Percentiles rank a stretch among this genome's conserved stretches.
These are phyloP conservation scores for Ampelomyces quisqualis DNA, from an alignment of 2,329 filamentous ascomycete species.

Conservation along the genomic window DNA sequence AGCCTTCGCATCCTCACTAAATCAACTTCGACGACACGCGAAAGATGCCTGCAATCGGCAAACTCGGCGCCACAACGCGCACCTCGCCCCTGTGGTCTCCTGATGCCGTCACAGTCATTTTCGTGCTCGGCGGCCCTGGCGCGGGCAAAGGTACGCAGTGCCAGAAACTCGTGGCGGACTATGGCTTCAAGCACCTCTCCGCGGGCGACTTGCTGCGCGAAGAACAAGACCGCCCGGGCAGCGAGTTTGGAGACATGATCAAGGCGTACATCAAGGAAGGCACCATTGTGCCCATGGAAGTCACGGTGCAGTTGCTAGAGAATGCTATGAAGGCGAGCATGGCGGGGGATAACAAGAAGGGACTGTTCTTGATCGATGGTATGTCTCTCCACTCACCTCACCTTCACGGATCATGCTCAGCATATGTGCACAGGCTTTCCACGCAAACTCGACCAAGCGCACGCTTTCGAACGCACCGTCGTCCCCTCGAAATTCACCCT, in stretches of 20 bases:
- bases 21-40: conserved; percentile 2
- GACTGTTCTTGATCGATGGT: conserved; percentile 73
- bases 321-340: conserved; percentile 83
- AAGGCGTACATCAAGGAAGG: conserved; percentile 91
- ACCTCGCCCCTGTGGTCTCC: conserved; percentile 70
- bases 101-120: conserved; percentile 82
- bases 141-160: conserved; percentile 98
- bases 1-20: conserved; percentile 32
- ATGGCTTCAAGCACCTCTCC: conserved; percentile 89
- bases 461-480: conserved; percentile 88
- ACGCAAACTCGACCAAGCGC: conserved; percentile 93
- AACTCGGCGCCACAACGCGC: conserved; percentile 49
- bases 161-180: conserved; percentile 79
- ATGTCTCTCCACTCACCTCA: conserved; percentile 4
- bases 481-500: conserved; percentile 81
- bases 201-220: conserved; percentile 91
- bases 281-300: conserved; percentile 97
- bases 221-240: conserved; percentile 84
- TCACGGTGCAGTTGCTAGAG: conserved; percentile 89
- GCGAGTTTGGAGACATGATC: conserved; percentile 90
- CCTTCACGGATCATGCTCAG: neutral
- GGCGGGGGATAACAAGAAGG: conserved; percentile 54
- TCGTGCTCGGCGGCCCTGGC: conserved; percentile 93
- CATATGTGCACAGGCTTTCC: conserved; percentile 68
- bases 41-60: conserved; percentile 44